Conservation (phyloP, 352 stramenopile species). For the Globisporangium emineosum region DNA sequence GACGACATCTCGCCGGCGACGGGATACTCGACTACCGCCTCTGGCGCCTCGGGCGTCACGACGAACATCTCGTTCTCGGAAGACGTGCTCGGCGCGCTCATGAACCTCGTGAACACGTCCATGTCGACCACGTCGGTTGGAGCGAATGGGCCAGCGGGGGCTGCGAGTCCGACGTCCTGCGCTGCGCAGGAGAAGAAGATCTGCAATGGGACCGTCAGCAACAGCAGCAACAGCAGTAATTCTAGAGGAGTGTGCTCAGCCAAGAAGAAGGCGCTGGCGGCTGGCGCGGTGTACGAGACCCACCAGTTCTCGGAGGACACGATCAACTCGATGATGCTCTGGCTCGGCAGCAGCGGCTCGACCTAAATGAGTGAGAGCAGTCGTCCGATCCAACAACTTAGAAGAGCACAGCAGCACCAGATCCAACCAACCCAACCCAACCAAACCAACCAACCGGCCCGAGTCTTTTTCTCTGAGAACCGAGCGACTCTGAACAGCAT, state of each 20-base stretch:
- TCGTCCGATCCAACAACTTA: not conserved
- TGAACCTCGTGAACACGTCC: conserved; percentile 33
- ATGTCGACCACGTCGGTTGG: conserved; percentile 23
- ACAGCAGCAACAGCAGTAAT: conserved; percentile 18
- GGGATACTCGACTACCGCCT: conserved; percentile 5
- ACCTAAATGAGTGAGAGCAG: not conserved
- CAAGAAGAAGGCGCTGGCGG: conserved; percentile 8
- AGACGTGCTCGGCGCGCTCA: conserved; percentile 31
- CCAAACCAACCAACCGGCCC: not conserved
- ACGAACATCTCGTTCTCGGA: conserved; percentile 22
- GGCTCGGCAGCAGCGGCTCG: conserved; percentile 19
- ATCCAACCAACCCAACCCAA: conserved; percentile 4
- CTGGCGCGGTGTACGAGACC: conserved; percentile 28
- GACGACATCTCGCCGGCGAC: conserved; percentile 7
- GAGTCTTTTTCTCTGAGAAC: not conserved
- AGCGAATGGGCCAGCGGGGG: not conserved
- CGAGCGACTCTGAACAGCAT: not conserved
- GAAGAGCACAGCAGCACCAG: conserved; percentile 12
- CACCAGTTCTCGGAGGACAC: conserved; percentile 53
- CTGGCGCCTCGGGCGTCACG: not conserved
- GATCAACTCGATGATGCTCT: conserved; percentile 40
- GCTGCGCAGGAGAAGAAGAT: conserved; percentile 1
- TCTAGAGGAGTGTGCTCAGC: not conserved
- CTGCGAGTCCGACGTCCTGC: not conserved
- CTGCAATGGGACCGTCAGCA: not conserved